Base-by-base conservation (phyloP, 208 protist species). In the Herpetomonas tarakana region DNA sequence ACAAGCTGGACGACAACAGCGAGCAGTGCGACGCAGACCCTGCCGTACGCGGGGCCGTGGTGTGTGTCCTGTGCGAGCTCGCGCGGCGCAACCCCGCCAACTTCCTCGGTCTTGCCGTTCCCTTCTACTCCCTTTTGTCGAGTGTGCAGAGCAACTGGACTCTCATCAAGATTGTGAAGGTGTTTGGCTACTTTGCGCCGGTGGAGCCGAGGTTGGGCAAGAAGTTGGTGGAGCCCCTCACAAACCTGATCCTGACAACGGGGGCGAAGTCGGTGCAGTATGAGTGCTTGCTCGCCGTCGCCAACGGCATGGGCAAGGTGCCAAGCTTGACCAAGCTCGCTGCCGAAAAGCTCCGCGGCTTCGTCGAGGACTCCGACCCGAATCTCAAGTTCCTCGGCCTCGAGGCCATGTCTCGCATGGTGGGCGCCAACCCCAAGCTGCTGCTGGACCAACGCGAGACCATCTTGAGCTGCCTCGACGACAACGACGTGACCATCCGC, bases 351-450 rank as follows among this genome's bases (percentile, higher is more conserved):
- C 70, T 99, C 16, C 83, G 91, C 45, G 46, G 52, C 16, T 98
- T 99, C 52, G 83, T 99, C n/a, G 94, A 98, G 58, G 93, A 99
- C 73, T 46, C 56, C 3, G 98, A 99, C 73, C 96, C 98, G 45
- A 99, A 99, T 66, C 71, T 99, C n/a, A 99, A 98, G 71, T 99
- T 98, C 69, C 81, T 99, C 22, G 98, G 98, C 29, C 76, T 99
- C 11, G 70, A 98, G 25, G 97, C 88, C 14, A 71, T 99, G 31
- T 77, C 79, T 44, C 94, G 94, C 19, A 80, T 99, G 28, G 92
- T 97, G 56, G 7, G 86, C 58, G 79, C 85, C 22, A 84, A 98
- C 68, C 93, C 96, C 21, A 97, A 98, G 65, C 77, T 96, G 14
- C 81, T 99, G 0, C 51, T 62, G 1, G 92, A 97, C 45, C 88